These are phyloP conservation scores for Rehmannia glutinosa DNA, from an alignment of 257 asterid species.

Conservation along the genomic window DNA sequence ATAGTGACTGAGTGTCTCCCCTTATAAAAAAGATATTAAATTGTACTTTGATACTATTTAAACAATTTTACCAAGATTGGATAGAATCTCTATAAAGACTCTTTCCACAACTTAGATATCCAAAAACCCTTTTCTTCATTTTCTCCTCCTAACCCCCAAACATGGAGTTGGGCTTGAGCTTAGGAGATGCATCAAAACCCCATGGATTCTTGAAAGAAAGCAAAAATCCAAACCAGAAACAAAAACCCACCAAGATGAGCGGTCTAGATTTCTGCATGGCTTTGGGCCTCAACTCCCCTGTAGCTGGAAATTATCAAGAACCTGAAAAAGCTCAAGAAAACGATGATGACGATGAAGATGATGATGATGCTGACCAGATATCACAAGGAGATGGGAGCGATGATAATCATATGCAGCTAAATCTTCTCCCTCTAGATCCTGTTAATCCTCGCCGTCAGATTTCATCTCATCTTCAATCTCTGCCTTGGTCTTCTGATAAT, in stretches of 20 bases:
- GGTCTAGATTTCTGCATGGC: constrained; percentile 44
- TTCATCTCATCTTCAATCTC: constrained; percentile 21
- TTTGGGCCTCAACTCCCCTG: constrained; percentile 35
- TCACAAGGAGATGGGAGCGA: constrained; percentile 19
- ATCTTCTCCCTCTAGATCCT: constrained; percentile 51
- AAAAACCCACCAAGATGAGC: background rate
- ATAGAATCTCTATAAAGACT: constrained; percentile 54
- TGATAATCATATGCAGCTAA: constrained; percentile 40
- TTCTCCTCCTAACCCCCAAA: background rate
- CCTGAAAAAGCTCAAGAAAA: background rate
- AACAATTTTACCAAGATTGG: constrained; percentile 33
- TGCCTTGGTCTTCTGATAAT: constrained; percentile 64
- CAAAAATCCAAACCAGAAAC: constrained; percentile 5
- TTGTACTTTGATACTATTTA: constrained; percentile 3
- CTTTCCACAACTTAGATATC: constrained; percentile 26
- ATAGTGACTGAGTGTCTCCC: too few species aligned
- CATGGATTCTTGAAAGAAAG: constrained; percentile 20
- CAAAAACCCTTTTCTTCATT: constrained; percentile 15
- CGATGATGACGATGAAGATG: constrained; percentile 12
- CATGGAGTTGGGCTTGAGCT: constrained; percentile 71
- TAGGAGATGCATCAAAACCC: constrained; percentile 48
- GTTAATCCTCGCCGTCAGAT: too few species aligned
- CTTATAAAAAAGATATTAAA: too few species aligned
- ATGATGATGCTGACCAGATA: constrained; percentile 11
- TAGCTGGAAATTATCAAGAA: constrained; percentile 4